Evolutionary conservation across 1,284 basidiomycete genomes (phyloP), one percentile per base, ranked within the genome.

Genomic region (Anthracocystis setariae): DNA sequence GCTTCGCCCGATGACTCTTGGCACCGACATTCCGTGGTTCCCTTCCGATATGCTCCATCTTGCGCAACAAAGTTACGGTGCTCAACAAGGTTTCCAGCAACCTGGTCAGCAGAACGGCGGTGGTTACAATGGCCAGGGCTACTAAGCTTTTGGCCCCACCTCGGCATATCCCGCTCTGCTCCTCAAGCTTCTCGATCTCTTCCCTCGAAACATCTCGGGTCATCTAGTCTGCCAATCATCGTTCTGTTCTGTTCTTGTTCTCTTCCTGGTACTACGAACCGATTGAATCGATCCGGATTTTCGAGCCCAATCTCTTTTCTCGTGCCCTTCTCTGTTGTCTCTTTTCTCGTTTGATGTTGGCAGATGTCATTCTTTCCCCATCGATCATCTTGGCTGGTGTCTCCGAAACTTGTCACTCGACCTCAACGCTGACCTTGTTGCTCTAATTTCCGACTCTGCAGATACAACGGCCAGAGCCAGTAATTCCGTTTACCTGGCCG

Each of bases 381-480:
- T 27, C 12, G 29, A 45, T 13, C 43, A 45, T 29, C 43, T 51
- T 18, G n/a, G 12, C 20, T 15, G 18, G 20, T 32, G 39, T 0
- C 7, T 18, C n/a, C 40, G 5, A n/a, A 20, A 5, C 8, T n/a
- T 12, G 8, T 20, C 38, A 24, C 18, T 5, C 12, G 25, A 23
- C 9, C 21, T 39, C 8, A 23, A 47, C 9, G 15, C 39, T 17
- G 8, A 32, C 24, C 27, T 17, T 51, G 47, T 58, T 15, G 42
- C 46, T 40, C 32, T 38, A 15, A 5, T 37, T 39, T 18, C n/a
- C 39, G 13, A 4, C 8, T n/a, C 7, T 20, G n/a, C 49, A 69
- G 66, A 40, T 70, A 70, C 61, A 70, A 70, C 57, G 67, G 67
- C 24, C 67, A 59, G 56, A 64, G 56, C 61, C 67, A 70, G 67